Evolutionary conservation across 1,284 basidiomycete species (phyloP), one percentile per base, ranked within the genome.

Genomic region (Cutaneotrichosporon mucoides): DNA sequence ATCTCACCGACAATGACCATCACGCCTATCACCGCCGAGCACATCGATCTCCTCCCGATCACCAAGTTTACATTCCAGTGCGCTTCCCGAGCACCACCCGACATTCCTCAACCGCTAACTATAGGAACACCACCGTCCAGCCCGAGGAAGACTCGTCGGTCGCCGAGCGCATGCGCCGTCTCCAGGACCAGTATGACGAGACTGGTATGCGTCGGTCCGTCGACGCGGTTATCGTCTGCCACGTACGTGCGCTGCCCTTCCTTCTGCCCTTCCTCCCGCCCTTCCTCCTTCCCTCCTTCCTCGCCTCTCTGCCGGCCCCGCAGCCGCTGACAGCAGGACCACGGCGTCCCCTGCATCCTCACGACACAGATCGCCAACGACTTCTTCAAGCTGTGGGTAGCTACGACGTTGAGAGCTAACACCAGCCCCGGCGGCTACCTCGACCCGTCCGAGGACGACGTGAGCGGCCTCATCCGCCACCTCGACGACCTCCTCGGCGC

Each of bases 331-430:
- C 13, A n/a, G 1, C 54, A 79, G 77, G 89, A 92, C 73, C 91
- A 92, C 65, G 90, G 92, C 0, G 89, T 94, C 73, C 91, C 92
- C 3, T 95, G 98, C 73, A 90, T 98, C 62, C 85, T 99, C 66
- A 95, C 98, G 86, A 84, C 98, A 12, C 95, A 98, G 76, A 96
- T 99, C 72, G 95, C 93, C 38, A 97, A 97, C 75, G 92, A 93
- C 15, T 99, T 97, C 79, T 98, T 97, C 84, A 98, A 98, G 78
- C 84, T 98, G 92, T 92, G 70, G 72, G 89, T 81, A 6, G 38
- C 6, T 35, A 35, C 13, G 35, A 9, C 15, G 51, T 24, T 11
- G 8, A 12, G 24, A 24, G 24, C 46, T 48, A 10, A 48, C 12
- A 24, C 2, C 68, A 95, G 93, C 8, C 95, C 95, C 2, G 95